Percentiles rank a stretch among this genome's conserved stretches.
Conservation (phyloP, 108 stramenopile species). For the Aureococcus anophagefferens region DNA sequence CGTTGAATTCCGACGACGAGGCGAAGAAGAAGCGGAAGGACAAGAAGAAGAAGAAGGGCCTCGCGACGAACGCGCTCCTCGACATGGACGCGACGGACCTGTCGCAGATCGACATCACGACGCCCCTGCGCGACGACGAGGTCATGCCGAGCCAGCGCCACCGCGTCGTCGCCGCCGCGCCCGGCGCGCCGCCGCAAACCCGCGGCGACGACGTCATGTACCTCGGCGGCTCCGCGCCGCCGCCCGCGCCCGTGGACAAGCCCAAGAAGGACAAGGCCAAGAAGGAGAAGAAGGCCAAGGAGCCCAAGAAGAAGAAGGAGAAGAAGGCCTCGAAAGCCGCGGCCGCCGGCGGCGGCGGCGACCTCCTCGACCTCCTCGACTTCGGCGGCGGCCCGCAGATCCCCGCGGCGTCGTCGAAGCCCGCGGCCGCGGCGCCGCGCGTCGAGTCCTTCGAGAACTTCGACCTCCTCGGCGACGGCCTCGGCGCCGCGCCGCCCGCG, state of each 20-base stretch:
- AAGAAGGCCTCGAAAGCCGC: slow-evolving; percentile 10
- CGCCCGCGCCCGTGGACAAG: slow-evolving; percentile 5
- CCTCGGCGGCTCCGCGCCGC: neutral
- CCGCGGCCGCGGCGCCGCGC: too few species aligned
- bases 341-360: neutral
- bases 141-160: slow-evolving; percentile 59
- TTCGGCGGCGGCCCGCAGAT: neutral
- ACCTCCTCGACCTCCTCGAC: neutral
- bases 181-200: neutral
- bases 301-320: slow-evolving; percentile 41
- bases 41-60: slow-evolving; percentile 18
- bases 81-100: slow-evolving; percentile 52
- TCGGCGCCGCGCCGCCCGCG: too few species aligned
- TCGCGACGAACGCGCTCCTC: slow-evolving; percentile 8
- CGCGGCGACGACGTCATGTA: too few species aligned
- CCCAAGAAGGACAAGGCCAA: slow-evolving; percentile 29
- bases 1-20: neutral
- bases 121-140: slow-evolving; percentile 67
- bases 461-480: too few species aligned
- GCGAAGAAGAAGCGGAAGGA: slow-evolving; percentile 48
- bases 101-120: slow-evolving; percentile 68
- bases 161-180: slow-evolving; percentile 20
- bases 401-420: neutral
- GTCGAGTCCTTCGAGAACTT: too few species aligned
- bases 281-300: slow-evolving; percentile 54